Evolutionary conservation across 2,329 filamentous ascomycete genomes (phyloP), one percentile per base, ranked within the genome.

Genomic region (Biscogniauxia marginata): DNA sequence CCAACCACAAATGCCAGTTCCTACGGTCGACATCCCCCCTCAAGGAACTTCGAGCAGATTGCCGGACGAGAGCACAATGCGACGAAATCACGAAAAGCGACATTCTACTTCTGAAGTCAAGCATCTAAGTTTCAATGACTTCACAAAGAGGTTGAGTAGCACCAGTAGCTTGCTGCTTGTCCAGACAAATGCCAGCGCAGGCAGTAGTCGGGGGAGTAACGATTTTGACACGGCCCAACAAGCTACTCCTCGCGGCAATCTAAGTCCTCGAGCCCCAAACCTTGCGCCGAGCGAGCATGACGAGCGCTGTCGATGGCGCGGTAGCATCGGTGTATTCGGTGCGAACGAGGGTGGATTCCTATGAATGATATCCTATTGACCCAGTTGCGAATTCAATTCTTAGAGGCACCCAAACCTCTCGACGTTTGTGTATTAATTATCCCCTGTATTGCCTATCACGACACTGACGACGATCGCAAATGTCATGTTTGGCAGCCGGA

Each of bases 101-200:
- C 74, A 76, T 49, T 85, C 83, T 23, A 74, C 74, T 44, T 80
- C 79, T 9, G 84, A 80, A 67, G 73, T 74, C 48, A 86, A 85
- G 73, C 77, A 82, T 57, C 76, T 84, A 54, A 85, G 81, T 72
- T 84, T 87, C 62, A 81, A 78, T 63, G 84, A 87, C 53, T 84
- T 85, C 60, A 81, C 82, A 48, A 84, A 82, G 67, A 75, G 82
- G 59, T 69, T 87, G 53, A 86, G 82, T 63, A 85, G 80, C 67
- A 85, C 82, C 51, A 85, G 81, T 67, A 85, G 80, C 68, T 71
- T 85, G 66, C 74, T 87, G 52, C 74, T 86, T 47, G 76, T 84
- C 54, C 82, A 85, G 73, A 81, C 81, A 58, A 84, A 84, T 67
- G 74, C 75, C 57, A 78, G 76, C 58, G 72, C 71, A 56, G 71